Evolutionary conservation across 2,329 filamentous ascomycete genomes (phyloP).

Genomic region (Hypomyces rosellus): DNA sequence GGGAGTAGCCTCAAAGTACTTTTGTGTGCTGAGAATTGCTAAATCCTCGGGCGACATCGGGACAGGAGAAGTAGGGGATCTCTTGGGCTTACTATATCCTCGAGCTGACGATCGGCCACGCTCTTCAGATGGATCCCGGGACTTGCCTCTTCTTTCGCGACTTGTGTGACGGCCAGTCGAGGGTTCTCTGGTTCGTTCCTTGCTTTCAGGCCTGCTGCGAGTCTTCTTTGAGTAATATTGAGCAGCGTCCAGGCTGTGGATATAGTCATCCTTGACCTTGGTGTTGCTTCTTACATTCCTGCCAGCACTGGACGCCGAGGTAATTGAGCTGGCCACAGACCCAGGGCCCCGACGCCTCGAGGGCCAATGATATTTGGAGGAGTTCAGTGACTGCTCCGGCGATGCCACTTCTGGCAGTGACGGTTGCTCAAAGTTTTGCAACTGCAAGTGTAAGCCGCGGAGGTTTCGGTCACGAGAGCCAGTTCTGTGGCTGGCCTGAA

Average conservation of each 20-base stretch:
- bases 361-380: conserved; percentile 53
- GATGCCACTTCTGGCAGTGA: conserved; percentile 49
- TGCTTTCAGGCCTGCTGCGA: conserved; percentile 50
- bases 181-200: conserved; percentile 38
- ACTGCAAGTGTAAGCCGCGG: conserved; percentile 58
- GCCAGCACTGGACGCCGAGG: conserved; percentile 47
- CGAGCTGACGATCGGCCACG: conserved; percentile 61
- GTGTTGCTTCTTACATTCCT: conserved; percentile 44
- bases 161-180: conserved; percentile 41
- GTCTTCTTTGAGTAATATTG: conserved; percentile 53
- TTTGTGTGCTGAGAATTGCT: conserved; percentile 52
- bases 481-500: conserved; percentile 54
- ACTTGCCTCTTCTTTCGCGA: conserved; percentile 44
- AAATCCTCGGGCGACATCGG: conserved; percentile 92
- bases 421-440: conserved; percentile 50
- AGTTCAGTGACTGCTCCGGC: conserved; percentile 48
- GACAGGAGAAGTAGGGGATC: conserved; percentile 84
- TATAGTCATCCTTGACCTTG: conserved; percentile 73
- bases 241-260: conserved; percentile 77
- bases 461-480: conserved; percentile 76
- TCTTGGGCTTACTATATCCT: conserved; percentile 67
- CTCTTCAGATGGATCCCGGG: conserved; percentile 60
- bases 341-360: conserved; percentile 46
- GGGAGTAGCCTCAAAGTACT: conserved; percentile 20
- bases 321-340: conserved; percentile 52